Evolutionary conservation across 805 yeast species (phyloP).

Genomic region (Ogataea pini): DNA sequence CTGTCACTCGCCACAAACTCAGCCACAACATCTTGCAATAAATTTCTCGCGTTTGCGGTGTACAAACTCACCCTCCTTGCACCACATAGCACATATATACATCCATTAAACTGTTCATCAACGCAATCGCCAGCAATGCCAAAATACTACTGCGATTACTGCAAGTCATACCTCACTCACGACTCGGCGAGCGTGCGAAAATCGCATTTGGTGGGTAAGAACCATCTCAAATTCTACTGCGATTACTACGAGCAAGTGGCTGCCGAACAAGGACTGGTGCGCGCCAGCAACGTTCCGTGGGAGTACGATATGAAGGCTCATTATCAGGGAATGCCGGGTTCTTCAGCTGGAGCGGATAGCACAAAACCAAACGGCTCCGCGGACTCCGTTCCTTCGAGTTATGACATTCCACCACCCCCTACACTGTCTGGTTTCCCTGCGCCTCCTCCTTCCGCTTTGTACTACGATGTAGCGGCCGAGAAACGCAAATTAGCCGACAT

Average conservation of each 20-base stretch:
- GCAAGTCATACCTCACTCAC: slow-evolving; percentile 80
- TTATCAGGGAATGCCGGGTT: slow-evolving; percentile 40
- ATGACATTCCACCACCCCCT: slow-evolving; percentile 13
- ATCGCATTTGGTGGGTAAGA: slow-evolving; percentile 74
- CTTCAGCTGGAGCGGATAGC: slow-evolving; percentile 5
- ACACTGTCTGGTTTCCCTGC: slow-evolving; percentile 34
- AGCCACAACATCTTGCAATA: too few species aligned
- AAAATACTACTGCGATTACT: slow-evolving; percentile 80
- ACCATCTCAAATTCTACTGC: slow-evolving; percentile 70
- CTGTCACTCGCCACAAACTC: too few species aligned
- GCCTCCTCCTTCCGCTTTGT: slow-evolving; percentile 38
- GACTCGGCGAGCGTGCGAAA: slow-evolving; percentile 85
- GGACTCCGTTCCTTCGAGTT: background rate
- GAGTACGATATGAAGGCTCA: slow-evolving; percentile 39
- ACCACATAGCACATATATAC: background rate
- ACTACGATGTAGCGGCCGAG: slow-evolving; percentile 25
- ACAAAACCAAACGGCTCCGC: too few species aligned
- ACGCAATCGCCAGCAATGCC: slow-evolving; percentile 55
- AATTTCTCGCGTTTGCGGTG: too few species aligned
- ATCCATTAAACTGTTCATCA: too few species aligned
- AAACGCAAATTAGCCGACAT: slow-evolving; percentile 19
- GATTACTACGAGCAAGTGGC: slow-evolving; percentile 63
- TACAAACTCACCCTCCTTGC: background rate
- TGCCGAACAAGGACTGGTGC: slow-evolving; percentile 22
- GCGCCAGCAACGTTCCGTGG: slow-evolving; percentile 35